A percentile compares a stretch with the other conserved stretches of the same genome.
Conservation (phyloP, 2,329 filamentous ascomycete genomes). For the Dactylellina drechsleri region DNA sequence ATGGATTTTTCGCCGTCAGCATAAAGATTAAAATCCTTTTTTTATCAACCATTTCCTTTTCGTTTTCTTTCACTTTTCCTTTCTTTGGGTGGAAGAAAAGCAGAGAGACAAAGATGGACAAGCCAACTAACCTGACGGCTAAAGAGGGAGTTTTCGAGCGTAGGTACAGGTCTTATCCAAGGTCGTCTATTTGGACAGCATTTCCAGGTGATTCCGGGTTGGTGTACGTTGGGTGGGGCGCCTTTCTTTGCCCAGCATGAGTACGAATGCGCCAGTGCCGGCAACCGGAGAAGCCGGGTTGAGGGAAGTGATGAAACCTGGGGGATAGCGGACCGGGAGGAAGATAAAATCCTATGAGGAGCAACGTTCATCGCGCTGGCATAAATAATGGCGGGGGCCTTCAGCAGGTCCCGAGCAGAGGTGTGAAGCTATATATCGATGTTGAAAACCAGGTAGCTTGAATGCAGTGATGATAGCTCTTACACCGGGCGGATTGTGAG, state of each 20-base stretch:
- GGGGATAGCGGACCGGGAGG: slow-evolving; percentile 34
- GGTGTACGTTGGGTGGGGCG: neutral
- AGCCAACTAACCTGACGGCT: slow-evolving; percentile 56
- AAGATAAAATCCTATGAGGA: slow-evolving; percentile 37
- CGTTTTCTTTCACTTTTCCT: no score
- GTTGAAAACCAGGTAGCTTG: neutral
- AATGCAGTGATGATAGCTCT: neutral
- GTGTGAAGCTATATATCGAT: neutral
- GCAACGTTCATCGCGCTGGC: slow-evolving; percentile 42
- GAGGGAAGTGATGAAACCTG: slow-evolving; percentile 24
- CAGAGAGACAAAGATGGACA: no score
- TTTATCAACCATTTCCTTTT: no score
- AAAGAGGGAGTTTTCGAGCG: slow-evolving; percentile 13
- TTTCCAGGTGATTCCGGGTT: neutral
- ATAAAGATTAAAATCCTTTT: no score
- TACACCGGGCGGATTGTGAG: no score
- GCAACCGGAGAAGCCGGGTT: slow-evolving; percentile 1
- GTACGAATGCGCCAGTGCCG: slow-evolving; percentile 15
- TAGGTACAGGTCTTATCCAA: neutral
- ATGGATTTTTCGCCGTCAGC: no score
- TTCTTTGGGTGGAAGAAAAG: no score
- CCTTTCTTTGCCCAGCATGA: slow-evolving; percentile 27
- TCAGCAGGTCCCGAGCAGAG: slow-evolving; percentile 1
- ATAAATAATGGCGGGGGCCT: slow-evolving; percentile 13
- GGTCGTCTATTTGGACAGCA: slow-evolving; percentile 2